phyloP scores from a whole-genome alignment of 2,329 filamentous ascomycete species.

The Decorospora gaudefroyi region DNA sequence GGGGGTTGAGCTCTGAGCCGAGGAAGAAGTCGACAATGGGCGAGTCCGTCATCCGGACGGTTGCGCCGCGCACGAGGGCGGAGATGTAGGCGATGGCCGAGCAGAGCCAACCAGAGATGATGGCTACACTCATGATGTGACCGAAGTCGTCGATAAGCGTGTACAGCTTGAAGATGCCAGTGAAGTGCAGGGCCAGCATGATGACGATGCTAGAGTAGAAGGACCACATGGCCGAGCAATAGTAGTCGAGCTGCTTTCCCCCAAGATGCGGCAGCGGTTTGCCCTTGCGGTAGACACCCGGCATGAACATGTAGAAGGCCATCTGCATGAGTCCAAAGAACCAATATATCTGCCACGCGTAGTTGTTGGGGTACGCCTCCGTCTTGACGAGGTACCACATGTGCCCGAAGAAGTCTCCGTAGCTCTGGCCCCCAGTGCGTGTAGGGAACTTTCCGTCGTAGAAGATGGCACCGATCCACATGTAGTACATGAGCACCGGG shows the following conservation, averaged over 20 bases:
- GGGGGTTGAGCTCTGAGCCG: slow-evolving; percentile 83
- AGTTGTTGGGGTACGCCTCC: slow-evolving; percentile 78
- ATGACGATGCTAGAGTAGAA: slow-evolving; percentile 84
- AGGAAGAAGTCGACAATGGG: slow-evolving; percentile 89
- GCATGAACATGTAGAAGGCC: slow-evolving; percentile 79
- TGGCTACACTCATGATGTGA: slow-evolving; percentile 87
- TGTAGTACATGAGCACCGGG: slow-evolving; percentile 96
- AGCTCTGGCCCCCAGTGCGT: slow-evolving; percentile 67
- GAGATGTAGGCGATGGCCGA: slow-evolving; percentile 85
- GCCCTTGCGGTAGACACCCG: slow-evolving; percentile 84
- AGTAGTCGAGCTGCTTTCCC: slow-evolving; percentile 88
- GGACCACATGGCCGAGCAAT: slow-evolving; percentile 86
- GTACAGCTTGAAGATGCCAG: slow-evolving; percentile 84
- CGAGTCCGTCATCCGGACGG: slow-evolving; percentile 89
- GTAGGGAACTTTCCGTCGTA: slow-evolving; percentile 82
- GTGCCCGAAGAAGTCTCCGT: slow-evolving; percentile 71
- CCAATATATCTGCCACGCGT: slow-evolving; percentile 96
- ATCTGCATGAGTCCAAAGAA: slow-evolving; percentile 84
- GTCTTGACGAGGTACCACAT: slow-evolving; percentile 75
- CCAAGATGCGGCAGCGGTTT: slow-evolving; percentile 82
- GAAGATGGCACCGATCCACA: slow-evolving; percentile 96
- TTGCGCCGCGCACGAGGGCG: slow-evolving; percentile 74
- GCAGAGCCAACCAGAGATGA: slow-evolving; percentile 84
- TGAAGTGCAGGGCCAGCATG: slow-evolving; percentile 74
- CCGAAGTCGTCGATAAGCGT: slow-evolving; percentile 95